A percentile compares a stretch with the other conserved stretches of the same genome.
These are phyloP conservation scores for Neurospora sp. DNA, from an alignment of 495 filamentous ascomycete genomes.

Conservation along the genomic window DNA sequence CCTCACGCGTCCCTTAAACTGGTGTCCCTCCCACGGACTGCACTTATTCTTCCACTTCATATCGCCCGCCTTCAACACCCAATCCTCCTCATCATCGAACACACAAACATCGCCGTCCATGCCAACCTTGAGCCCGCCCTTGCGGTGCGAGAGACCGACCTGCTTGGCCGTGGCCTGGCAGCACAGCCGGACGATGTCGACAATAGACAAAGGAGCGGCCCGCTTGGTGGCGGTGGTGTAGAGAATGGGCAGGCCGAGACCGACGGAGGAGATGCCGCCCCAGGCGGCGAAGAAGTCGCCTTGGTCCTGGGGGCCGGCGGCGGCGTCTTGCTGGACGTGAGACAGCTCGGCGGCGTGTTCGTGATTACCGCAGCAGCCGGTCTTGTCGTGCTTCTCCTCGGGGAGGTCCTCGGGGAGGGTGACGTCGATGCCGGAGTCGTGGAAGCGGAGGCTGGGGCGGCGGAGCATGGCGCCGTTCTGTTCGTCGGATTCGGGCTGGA, in stretches of 20 bases:
- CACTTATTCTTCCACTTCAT: slow-evolving; percentile 97
- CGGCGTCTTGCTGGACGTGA: not conserved
- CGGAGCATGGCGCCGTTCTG: slow-evolving; percentile 17
- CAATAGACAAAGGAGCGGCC: slow-evolving; percentile 40
- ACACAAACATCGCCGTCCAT: slow-evolving; percentile 89
- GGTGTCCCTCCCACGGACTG: slow-evolving; percentile 81
- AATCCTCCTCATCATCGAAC: slow-evolving; percentile 76
- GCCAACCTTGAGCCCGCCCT: slow-evolving; percentile 74
- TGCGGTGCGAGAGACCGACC: slow-evolving; percentile 72
- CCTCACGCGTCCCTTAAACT: slow-evolving; percentile 65
- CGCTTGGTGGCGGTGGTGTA: slow-evolving; percentile 66
- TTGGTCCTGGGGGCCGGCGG: slow-evolving; percentile 6
- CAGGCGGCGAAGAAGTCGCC: slow-evolving; percentile 94
- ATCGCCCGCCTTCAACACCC: slow-evolving; percentile 49
- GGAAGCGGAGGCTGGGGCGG: slow-evolving; percentile 16
- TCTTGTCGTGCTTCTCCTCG: slow-evolving; percentile 3
- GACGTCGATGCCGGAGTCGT: slow-evolving; percentile 39
- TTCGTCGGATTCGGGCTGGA: slow-evolving; percentile 3
- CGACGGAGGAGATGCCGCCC: slow-evolving; percentile 93
- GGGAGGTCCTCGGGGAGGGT: slow-evolving; percentile 19
- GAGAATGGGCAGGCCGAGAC: slow-evolving; percentile 81
- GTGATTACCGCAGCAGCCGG: not conserved
- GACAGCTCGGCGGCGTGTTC: not conserved
- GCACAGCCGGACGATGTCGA: slow-evolving; percentile 78
- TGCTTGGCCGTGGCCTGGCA: slow-evolving; percentile 80